Evolutionary conservation across 1,139 yeast genomes (phyloP).

Genomic region (Taiozyma sp.): DNA sequence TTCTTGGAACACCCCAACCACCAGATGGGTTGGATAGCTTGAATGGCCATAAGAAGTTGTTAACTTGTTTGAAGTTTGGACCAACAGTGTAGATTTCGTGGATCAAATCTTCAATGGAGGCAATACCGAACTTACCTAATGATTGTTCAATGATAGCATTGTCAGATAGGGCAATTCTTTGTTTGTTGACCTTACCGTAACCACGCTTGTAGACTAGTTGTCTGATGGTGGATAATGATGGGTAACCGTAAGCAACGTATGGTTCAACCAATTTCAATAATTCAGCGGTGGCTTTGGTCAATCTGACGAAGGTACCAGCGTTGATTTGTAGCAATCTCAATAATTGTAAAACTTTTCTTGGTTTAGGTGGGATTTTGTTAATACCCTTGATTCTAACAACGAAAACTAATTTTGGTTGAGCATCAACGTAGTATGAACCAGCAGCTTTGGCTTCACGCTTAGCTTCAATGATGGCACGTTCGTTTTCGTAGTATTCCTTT

Average conservation of each 20-base stretch:
- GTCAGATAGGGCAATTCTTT: constrained; percentile 93
- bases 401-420: constrained; percentile 94
- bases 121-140: constrained; percentile 96
- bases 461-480: constrained; percentile 87
- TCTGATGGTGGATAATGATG: constrained; percentile 93
- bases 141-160: constrained; percentile 90
- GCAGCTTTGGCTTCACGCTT: constrained; percentile 96
- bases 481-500: constrained; percentile 94
- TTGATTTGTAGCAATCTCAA: constrained; percentile 97
- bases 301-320: constrained; percentile 97
- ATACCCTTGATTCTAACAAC: constrained; percentile 99
- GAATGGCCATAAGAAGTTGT: constrained; percentile 99
- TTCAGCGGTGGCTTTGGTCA: constrained; percentile 98
- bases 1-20: constrained; percentile 99
- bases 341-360: constrained; percentile 98
- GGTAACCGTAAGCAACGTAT: constrained; percentile 99
- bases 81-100: constrained; percentile 99
- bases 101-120: constrained; percentile 94
- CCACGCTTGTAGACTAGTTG: constrained; percentile 99
- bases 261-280: constrained; percentile 98
- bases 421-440: constrained; percentile 96
- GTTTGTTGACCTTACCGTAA: constrained; percentile 98
- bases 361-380: constrained; percentile 99
- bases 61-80: constrained; percentile 99
- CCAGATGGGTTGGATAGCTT: constrained; percentile 98